Base-by-base conservation (phyloP, 805 yeast genomes). In the Wickerhamomyces ciferrii region DNA sequence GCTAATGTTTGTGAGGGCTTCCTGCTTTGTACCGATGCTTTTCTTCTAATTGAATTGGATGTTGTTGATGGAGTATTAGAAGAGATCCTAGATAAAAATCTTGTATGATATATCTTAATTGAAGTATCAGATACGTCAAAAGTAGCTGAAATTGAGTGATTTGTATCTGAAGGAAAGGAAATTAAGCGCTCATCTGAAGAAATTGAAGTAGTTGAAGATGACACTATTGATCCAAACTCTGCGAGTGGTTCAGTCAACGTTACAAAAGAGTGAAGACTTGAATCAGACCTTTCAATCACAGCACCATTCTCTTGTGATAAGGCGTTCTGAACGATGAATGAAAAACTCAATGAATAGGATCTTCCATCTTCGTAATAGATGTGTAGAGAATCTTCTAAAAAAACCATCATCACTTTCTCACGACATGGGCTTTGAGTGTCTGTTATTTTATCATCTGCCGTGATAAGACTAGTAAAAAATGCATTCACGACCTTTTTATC, bases 241-340 rank as follows among this genome's bases (percentile, higher is more conserved):
- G 79, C 77, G 49, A 84, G 66, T 1, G 96, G 92, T 59, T 87
- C 95, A 1, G 81, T 72, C 48, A 89, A 60, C 0, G 95, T 81
- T 44, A 88, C 69, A 53, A 87, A 84, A 10, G 48, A 31, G 15
- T 48, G 42, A 13, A 38, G 17, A 6, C 42, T 31, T 21, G 43
- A 38, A 41, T 48, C 25, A 42, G 71, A 74, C 35, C 81, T 68
- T 55, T 85, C 87, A 20, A 87, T 55, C 0, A 90, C 65, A 4
- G 88, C 58, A 0, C 97, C 97, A 37, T 77, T 72, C 21, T 79
- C 80, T 55, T 81, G 84, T 11, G 84, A 75, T 49, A 84, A 75
- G 2, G 84, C 91, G 24, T 70, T 70, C 34, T 68, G 71, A 23
- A 87, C 73, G 7, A 68, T 67, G 52, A 89, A 87, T 0, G 97